Conservation (phyloP, 208 protist species). For the Leishmania martiniquensis region DNA sequence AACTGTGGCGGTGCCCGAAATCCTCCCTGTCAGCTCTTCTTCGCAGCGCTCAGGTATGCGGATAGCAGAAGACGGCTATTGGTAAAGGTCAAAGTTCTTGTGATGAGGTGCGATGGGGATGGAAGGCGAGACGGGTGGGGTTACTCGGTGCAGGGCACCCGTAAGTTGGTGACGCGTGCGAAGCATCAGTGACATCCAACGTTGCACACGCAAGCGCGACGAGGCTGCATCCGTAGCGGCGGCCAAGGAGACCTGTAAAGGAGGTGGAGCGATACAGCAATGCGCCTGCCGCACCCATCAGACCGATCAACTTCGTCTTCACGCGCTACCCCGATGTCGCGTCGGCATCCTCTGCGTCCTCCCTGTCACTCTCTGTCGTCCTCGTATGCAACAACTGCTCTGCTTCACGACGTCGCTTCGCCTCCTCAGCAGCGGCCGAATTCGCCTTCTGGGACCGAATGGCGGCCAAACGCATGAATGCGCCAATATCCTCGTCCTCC, state of each 20-base stretch:
- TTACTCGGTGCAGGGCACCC: background rate
- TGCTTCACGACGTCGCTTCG: background rate
- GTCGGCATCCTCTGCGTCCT: background rate
- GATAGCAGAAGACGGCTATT: background rate
- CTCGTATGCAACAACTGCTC: background rate
- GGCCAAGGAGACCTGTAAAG: background rate
- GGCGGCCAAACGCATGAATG: conserved; percentile 44
- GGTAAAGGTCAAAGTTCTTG: background rate
- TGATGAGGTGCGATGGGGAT: background rate
- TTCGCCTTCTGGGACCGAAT: conserved; percentile 8
- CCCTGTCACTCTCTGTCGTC: background rate
- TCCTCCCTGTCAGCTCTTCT: background rate
- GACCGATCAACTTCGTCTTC: background rate
- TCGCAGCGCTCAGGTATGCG: background rate
- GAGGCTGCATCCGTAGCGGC: background rate
- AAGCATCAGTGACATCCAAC: background rate
- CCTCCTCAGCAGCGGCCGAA: background rate
- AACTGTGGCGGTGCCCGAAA: background rate
- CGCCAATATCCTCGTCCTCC: conserved; percentile 11
- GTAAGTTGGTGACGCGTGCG: background rate
- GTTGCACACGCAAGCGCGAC: background rate
- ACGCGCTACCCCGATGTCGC: background rate
- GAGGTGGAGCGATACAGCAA: background rate
- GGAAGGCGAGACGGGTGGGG: too few relatives aligned
- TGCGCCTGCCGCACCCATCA: background rate